Evolutionary conservation across 768 basidiomycete species (phyloP), one percentile per base, ranked within the genome.

Genomic region (Trametes elegans): DNA sequence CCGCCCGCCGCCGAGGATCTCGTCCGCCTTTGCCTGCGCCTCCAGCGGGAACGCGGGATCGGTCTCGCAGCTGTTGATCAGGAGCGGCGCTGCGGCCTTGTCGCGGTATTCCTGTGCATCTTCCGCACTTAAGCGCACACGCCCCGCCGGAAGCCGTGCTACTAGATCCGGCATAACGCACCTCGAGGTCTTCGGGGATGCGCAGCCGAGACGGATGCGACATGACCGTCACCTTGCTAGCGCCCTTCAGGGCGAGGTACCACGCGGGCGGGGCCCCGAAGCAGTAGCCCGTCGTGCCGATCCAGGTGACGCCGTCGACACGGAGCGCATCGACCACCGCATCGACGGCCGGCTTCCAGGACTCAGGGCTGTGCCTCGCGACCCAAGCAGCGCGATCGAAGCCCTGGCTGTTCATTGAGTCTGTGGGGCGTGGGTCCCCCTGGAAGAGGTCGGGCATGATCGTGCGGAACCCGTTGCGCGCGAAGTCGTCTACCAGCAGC

Each of bases 201-300:
- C 70, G 28, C 29, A 79, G 67, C 2, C 72, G 60, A 2, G 80
- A 79, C 0, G 82, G 82, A 61, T 83, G 82, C 1, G 75, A 52
- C 36, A 77, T 66, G 19, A 70, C 73, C 2, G 70, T 70, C 36
- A 73, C 77, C 16, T 74, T 62, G 60, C 74, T 68, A 28, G 65
- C 38, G 48, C 70, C 65, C 29, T 76, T 74, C 47, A 76, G 72
- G 0, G 80, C 76, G 38, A 81, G 71, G 54, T 79, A 71, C 64
- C 76, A 73, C 29, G 67, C 64, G 39, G 76, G 79, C n/a, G 75
- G 74, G 3, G 68, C 76, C 28, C 74, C 74, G 55, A 73, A 73
- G 63, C 78, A 79, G 64, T 73, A 77, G 0, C 76, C 76, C 0
- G 70, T 72, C 7, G 74, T 73, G 0, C 66, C 76, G 52, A 79